Conservation (phyloP, 2,329 filamentous ascomycete genomes). For the Phaeosphaeria sp. region DNA sequence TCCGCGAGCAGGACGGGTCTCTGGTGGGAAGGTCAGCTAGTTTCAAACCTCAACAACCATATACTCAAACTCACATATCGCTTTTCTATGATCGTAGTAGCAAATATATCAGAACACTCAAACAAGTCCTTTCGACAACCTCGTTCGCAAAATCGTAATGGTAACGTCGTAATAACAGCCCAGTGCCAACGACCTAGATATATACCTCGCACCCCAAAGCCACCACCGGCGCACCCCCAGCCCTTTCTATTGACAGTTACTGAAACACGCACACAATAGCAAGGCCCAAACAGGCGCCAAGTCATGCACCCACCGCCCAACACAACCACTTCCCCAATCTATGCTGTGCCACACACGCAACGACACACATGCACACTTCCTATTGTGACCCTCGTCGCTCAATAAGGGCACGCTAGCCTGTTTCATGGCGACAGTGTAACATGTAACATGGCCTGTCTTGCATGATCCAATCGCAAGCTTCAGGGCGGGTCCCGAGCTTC, state of each 20-base stretch:
- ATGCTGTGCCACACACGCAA: constrained; percentile 3
- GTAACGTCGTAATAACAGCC: neutral
- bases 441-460: neutral
- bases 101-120: too few relatives aligned
- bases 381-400: constrained; percentile 15
- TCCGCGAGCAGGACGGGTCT: neutral
- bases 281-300: constrained; percentile 10
- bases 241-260: constrained; percentile 23
- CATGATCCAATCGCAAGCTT: neutral
- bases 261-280: constrained; percentile 35
- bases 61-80: neutral
- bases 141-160: neutral
- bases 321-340: neutral
- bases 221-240: neutral
- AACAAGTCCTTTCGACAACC: too few relatives aligned
- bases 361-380: constrained; percentile 3
- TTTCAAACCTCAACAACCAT: neutral
- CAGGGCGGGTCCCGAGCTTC: too few relatives aligned
- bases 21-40: neutral
- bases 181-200: neutral
- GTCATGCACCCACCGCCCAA: neutral
- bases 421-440: neutral
- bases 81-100: neutral
- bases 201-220: neutral
- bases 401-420: constrained; percentile 13